Evolutionary conservation across 257 asterid genomes (phyloP).

Genomic region (Fraxinus pennsylvanica): DNA sequence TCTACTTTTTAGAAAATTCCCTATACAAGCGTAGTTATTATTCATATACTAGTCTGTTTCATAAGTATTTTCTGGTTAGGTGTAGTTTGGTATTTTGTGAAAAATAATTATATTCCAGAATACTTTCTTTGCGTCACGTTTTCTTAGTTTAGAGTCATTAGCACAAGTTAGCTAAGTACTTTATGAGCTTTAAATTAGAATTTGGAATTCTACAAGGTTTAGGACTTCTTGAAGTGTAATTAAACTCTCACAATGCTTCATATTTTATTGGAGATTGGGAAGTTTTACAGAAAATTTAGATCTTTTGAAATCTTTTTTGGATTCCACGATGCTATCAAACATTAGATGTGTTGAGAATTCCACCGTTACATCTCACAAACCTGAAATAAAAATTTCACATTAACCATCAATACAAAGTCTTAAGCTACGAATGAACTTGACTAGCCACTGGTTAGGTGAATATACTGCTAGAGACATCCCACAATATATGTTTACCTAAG

Average conservation of each 20-base stretch:
- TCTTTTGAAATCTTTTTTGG: background rate
- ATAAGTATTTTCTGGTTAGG: background rate
- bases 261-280: background rate
- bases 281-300: background rate
- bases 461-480: too few species aligned
- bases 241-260: background rate
- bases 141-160: background rate
- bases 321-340: background rate
- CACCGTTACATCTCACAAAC: too few species aligned
- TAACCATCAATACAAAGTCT: too few species aligned
- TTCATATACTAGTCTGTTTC: background rate
- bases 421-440: too few species aligned
- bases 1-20: too few species aligned
- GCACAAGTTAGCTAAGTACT: too few species aligned
- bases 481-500: too few species aligned
- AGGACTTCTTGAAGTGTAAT: background rate
- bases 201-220: background rate
- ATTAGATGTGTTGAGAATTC: too few species aligned
- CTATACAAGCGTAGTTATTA: too few species aligned
- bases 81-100: background rate
- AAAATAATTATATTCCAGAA: too few species aligned
- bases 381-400: too few species aligned
- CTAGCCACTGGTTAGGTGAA: too few species aligned
- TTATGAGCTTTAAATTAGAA: background rate
- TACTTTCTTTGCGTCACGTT: background rate